Evolutionary conservation across 768 basidiomycete genomes (phyloP), one percentile per base, ranked within the genome.

Genomic region (Tremella yokohamensis): DNA sequence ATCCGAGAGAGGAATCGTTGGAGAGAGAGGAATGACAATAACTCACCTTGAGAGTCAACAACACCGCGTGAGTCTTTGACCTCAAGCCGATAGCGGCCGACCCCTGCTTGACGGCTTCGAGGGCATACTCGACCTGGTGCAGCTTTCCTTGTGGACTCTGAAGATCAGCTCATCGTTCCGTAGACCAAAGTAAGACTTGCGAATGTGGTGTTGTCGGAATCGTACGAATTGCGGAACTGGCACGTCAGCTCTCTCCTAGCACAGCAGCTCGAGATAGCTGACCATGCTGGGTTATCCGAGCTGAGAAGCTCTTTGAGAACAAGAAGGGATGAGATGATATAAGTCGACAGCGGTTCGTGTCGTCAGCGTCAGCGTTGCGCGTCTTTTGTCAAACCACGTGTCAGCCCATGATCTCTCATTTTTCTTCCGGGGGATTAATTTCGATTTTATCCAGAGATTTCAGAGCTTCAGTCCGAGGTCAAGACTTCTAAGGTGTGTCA

Each of bases 71-170:
- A 1, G 90, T 96, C 80, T 93, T 91, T 54, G 91, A 94, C 66
- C 92, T 84, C 70, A 99, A 77, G 52, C 96, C 96, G 47, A 99
- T 93, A 40, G 91, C 93, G n/a, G 96, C 96, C 59, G 93, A 97
- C 62, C 96, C 96, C 75, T 98, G 96, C 82, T 99, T 99, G 66
- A 99, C 94, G 58, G 96, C 96, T 79, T 99, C 96, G 54, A 97
- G 85, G 1, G 96, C 93, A 83, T 99, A 96, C 79, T 96, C 93
- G 67, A 96, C 92, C 76, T 96, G 90, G 78, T 97, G 94, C 52
- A 98, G 82, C 40, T 94, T 87, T 58, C 94, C 92, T 81, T 96
- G 94, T 0, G 93, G 94, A 42, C 68, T 70, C 72, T 72, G 51
- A 12, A 44, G 15, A 6, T 15, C 7, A 49, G 12, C 16, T 16